These are phyloP conservation scores for Amanita subjunquillea DNA, from an alignment of 768 basidiomycete genomes.

Conservation along the genomic window DNA sequence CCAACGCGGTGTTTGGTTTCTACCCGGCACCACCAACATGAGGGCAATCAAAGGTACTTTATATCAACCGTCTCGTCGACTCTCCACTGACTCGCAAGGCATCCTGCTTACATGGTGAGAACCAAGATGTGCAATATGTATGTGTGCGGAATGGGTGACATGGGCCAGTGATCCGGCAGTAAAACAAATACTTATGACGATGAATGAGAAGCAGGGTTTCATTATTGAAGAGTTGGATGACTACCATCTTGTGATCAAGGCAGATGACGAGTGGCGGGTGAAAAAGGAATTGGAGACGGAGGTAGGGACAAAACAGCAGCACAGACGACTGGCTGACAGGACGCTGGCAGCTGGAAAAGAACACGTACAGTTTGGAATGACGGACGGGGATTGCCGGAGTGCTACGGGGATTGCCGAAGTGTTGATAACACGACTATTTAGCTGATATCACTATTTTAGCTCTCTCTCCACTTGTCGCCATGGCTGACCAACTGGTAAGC, in stretches of 20 bases:
- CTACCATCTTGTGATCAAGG: conserved; percentile 72
- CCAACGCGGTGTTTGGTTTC: not conserved
- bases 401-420: conserved; percentile 1
- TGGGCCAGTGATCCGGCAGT: conserved; percentile 70
- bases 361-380: conserved; percentile 65
- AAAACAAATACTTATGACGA: conserved; percentile 73
- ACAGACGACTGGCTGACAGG: not conserved
- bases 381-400: not conserved
- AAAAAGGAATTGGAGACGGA: conserved; percentile 65
- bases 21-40: conserved; percentile 24
- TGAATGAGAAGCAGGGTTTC: conserved; percentile 75
- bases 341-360: conserved; percentile 64
- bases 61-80: not conserved
- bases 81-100: not conserved
- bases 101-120: conserved; percentile 53
- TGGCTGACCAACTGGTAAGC: conserved; percentile 6
- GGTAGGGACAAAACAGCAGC: conserved; percentile 29
- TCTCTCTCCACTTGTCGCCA: not conserved
- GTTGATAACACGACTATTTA: not conserved
- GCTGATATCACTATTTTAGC: too few species aligned
- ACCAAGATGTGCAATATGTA: too few species aligned
- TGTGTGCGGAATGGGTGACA: not conserved
- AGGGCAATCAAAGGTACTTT: conserved; percentile 52
- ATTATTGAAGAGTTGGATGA: conserved; percentile 86
- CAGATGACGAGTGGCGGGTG: conserved; percentile 71